These are phyloP conservation scores for Russula dissimulans DNA, from an alignment of 768 basidiomycete genomes.

Conservation along the genomic window DNA sequence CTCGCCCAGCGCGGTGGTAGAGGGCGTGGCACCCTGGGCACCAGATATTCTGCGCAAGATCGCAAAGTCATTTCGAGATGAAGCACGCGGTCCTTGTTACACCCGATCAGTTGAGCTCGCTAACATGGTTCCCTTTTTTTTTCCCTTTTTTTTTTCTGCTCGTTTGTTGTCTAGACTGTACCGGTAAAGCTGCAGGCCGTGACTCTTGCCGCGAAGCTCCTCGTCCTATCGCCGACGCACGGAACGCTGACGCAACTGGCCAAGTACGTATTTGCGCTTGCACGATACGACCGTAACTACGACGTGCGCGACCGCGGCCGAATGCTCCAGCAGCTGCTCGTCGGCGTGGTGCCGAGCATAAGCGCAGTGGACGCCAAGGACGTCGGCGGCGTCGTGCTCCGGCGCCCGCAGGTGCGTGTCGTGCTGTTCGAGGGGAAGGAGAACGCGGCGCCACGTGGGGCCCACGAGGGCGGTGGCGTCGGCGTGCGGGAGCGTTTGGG, in stretches of 20 bases:
- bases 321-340: conserved; percentile 63
- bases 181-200: conserved; percentile 76
- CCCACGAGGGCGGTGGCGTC: conserved; percentile 22
- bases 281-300: conserved; percentile 80
- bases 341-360: conserved; percentile 34
- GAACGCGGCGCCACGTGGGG: conserved; percentile 31
- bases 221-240: conserved; percentile 55
- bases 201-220: conserved; percentile 79
- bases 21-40: conserved; percentile 67
- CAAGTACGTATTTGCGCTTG: conserved; percentile 72
- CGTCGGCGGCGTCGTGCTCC: conserved; percentile 60
- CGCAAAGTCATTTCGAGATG: conserved; percentile 60
- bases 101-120: neutral
- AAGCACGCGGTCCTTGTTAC: conserved; percentile 38
- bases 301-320: conserved; percentile 88
- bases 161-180: conserved; percentile 35
- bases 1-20: conserved; percentile 29
- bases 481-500: conserved; percentile 46
- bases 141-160: neutral
- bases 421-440: conserved; percentile 75
- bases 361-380: conserved; percentile 17
- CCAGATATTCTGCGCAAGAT: conserved; percentile 83
- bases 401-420: conserved; percentile 72
- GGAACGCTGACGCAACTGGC: conserved; percentile 43
- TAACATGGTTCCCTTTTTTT: neutral